These are phyloP conservation scores for Ascocoryne sarcoides DNA, from an alignment of 2,329 filamentous ascomycete genomes.

Conservation along the genomic window DNA sequence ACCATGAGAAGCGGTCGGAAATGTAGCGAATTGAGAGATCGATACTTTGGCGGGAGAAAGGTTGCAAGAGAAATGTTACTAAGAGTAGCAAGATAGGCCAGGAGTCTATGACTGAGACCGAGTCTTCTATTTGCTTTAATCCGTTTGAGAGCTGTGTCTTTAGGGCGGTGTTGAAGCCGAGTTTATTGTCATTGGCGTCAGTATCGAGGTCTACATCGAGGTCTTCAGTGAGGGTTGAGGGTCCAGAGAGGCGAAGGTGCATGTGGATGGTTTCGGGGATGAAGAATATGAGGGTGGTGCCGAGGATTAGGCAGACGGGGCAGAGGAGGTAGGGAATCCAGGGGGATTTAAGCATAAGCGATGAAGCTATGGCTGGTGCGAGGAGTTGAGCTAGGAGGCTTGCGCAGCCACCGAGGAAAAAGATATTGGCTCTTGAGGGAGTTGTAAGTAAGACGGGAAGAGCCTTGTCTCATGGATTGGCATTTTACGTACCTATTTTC, in stretches of 20 bases:
- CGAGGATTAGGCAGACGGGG: slow-evolving; percentile 9
- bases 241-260: too few species aligned
- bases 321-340: slow-evolving; percentile 23
- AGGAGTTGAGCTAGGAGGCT: slow-evolving; percentile 30
- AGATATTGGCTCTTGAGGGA: slow-evolving; percentile 31
- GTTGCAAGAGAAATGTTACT: slow-evolving; percentile 16
- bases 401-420: slow-evolving; percentile 27
- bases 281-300: slow-evolving; percentile 18
- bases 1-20: slow-evolving; percentile 21
- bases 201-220: slow-evolving; percentile 5
- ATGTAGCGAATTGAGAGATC: slow-evolving; percentile 23
- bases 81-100: slow-evolving; percentile 26
- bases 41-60: slow-evolving; percentile 12
- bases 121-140: slow-evolving; percentile 12
- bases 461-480: too few species aligned
- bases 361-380: slow-evolving; percentile 30
- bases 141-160: slow-evolving; percentile 9
- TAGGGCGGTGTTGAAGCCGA: slow-evolving; percentile 2
- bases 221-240: slow-evolving; percentile 2
- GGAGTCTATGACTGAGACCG: slow-evolving; percentile 20
- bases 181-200: not conserved
- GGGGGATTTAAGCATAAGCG: slow-evolving; percentile 28
- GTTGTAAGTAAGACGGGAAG: too few species aligned
- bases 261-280: slow-evolving; percentile 28
- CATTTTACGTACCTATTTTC: slow-evolving; percentile 31